Base-by-base conservation (phyloP, 768 basidiomycete genomes). In the Boletales sp. region DNA sequence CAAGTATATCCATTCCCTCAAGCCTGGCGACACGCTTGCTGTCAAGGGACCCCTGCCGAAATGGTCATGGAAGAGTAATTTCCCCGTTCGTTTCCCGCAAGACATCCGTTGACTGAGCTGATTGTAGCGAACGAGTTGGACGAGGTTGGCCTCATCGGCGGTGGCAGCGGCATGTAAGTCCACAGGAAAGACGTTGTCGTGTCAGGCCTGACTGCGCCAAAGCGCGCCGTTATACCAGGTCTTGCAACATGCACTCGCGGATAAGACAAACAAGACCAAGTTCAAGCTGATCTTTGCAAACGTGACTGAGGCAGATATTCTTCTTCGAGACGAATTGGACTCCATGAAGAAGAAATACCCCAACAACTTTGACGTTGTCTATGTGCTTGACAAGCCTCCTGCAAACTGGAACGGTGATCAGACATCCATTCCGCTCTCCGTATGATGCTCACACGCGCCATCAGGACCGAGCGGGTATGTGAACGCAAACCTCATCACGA, bases 281-380 rank as follows among this genome's bases (percentile, higher is more conserved):
- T 96, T 91, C 76, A 95, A 86, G 41, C 76, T 98, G 48, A 72
- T 99, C 59, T 98, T 89, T 70, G 85, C 90, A 35, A 98, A 98
- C 68, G 79, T 93, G 35, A 81, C 91, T 13, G 90, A 93, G 65
- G 75, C 80, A 46, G 96, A 99, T 65, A 96, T 99, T 55, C 83
- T 94, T 46, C 80, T 95, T 54, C 83, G 85, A 46, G 79, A 87
- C 62, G 83, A 87, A 58, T 76, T 92, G 55, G 89, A 92, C 53
- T 70, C 68, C 8, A 73, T 90, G 60, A 79, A 83, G 71, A 79
- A 79, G 61, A 79, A 83, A 56, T 73, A 85, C 69, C 85, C 87
- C 10, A 67, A 82, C 44, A 84, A 73, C 55, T 79, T 98, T 63
- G 81, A 93, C 53, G 75, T 94, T 51, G 80, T 95, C 31, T 96